Evolutionary conservation across 2,329 filamentous ascomycete species (phyloP).

Genomic region (Curvularia eragrostidis): DNA sequence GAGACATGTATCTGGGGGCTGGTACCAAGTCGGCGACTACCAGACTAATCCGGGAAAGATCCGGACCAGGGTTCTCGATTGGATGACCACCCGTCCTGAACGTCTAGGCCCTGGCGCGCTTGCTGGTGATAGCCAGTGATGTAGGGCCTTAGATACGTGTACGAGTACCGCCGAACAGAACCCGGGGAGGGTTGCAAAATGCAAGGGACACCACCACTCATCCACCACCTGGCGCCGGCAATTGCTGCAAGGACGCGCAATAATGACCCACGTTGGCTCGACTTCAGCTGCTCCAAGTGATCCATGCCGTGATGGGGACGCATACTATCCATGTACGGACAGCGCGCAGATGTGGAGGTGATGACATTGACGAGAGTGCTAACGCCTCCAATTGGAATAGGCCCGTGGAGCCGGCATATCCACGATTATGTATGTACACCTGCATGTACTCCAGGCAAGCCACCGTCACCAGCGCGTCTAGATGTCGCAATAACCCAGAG

Average conservation of each 20-base stretch:
- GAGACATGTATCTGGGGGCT: slow-evolving; percentile 54
- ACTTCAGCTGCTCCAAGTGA: slow-evolving; percentile 53
- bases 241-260: slow-evolving; percentile 53
- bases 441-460: slow-evolving; percentile 54
- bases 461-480: slow-evolving; percentile 52
- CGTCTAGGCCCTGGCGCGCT: slow-evolving; percentile 55
- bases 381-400: slow-evolving; percentile 60
- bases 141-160: slow-evolving; percentile 48
- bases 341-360: slow-evolving; percentile 49
- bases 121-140: slow-evolving; percentile 33
- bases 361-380: slow-evolving; percentile 23
- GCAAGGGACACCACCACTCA: slow-evolving; percentile 53
- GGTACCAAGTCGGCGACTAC: slow-evolving; percentile 55
- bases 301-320: slow-evolving; percentile 53
- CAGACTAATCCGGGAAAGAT: slow-evolving; percentile 54
- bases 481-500: slow-evolving; percentile 42
- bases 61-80: slow-evolving; percentile 51
- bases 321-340: slow-evolving; percentile 57
- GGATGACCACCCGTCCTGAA: slow-evolving; percentile 55
- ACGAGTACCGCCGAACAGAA: slow-evolving; percentile 53
- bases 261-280: slow-evolving; percentile 57
- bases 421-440: slow-evolving; percentile 48
- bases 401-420: slow-evolving; percentile 53
- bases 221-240: slow-evolving; percentile 36
- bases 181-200: slow-evolving; percentile 52